Conservation (phyloP, 257 asterid species). For the Salvia rosmarinus region DNA sequence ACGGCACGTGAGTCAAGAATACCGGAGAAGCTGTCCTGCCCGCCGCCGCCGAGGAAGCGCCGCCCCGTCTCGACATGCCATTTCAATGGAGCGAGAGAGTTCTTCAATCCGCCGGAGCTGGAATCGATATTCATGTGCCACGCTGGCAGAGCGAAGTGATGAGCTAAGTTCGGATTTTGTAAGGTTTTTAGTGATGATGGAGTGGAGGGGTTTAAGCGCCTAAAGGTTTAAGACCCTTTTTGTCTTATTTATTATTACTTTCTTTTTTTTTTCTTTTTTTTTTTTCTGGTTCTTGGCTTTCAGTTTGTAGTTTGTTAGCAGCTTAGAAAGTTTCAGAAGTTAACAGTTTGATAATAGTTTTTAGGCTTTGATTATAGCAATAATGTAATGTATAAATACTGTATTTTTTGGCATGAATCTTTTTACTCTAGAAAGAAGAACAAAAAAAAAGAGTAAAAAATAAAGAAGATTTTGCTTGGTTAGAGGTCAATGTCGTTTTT, state of each 20-base stretch:
- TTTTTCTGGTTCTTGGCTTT: constrained; percentile 17
- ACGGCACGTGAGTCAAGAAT: constrained; percentile 69
- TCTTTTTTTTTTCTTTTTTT: no score
- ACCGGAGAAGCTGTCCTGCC: constrained; percentile 69
- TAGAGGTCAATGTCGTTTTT: constrained; percentile 44
- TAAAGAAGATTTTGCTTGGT: not conserved
- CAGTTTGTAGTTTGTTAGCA: constrained; percentile 29
- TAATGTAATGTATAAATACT: constrained; percentile 40
- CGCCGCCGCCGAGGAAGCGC: constrained; percentile 86
- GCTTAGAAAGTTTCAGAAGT: constrained; percentile 25
- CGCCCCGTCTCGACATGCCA: constrained; percentile 60
- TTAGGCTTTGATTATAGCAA: constrained; percentile 38
- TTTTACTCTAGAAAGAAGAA: not conserved
- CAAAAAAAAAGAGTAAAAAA: not conserved
- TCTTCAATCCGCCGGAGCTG: constrained; percentile 77
- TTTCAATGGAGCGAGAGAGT: constrained; percentile 60
- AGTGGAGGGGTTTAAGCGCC: not conserved
- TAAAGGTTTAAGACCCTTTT: not conserved
- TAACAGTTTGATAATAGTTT: constrained; percentile 26
- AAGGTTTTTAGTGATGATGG: constrained; percentile 4
- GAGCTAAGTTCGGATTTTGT: constrained; percentile 17
- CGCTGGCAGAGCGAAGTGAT: constrained; percentile 64
- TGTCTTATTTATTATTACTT: not conserved
- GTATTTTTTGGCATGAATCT: constrained; percentile 27
- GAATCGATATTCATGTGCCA: constrained; percentile 71